These are phyloP conservation scores for Phoma herbarum DNA, from an alignment of 2,329 filamentous ascomycete species.

Conservation along the genomic window DNA sequence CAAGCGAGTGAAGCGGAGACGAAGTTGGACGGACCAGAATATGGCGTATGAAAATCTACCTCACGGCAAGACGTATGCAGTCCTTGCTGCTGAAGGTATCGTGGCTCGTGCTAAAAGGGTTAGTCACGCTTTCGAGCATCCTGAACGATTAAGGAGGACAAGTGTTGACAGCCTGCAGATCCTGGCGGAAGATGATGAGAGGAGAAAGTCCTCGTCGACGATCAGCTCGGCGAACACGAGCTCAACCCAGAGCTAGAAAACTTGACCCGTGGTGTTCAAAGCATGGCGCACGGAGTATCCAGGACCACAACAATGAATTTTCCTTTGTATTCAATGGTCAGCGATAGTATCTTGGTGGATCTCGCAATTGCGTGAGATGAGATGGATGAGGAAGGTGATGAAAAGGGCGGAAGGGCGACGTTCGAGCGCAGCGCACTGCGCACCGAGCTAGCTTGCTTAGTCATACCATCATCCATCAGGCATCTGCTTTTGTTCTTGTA, in stretches of 20 bases:
- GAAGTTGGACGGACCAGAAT: slow-evolving; percentile 19
- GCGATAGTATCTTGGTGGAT: not conserved
- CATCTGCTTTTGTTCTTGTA: not conserved
- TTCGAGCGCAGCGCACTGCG: not conserved
- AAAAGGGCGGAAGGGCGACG: slow-evolving; percentile 21
- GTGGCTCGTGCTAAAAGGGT: slow-evolving; percentile 16
- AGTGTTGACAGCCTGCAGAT: slow-evolving; percentile 3
- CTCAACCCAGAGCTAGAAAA: not conserved
- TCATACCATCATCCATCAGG: slow-evolving; percentile 10
- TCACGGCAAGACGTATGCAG: slow-evolving; percentile 18
- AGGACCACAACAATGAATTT: not conserved
- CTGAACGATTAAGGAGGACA: accelerated
- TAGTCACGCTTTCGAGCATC: too few species aligned
- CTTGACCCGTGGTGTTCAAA: not conserved
- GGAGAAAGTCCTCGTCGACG: slow-evolving; percentile 9
- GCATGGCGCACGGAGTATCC: not conserved
- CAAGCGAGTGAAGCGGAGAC: slow-evolving; percentile 5
- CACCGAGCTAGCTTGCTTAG: slow-evolving; percentile 18
- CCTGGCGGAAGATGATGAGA: slow-evolving; percentile 8
- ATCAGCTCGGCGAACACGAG: not conserved
- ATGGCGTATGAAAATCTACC: slow-evolving; percentile 16
- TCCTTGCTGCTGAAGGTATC: slow-evolving; percentile 16
- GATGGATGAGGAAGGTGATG: slow-evolving; percentile 2
- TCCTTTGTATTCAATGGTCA: not conserved
- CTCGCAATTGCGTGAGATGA: not conserved